phyloP scores from a whole-genome alignment of 2,329 filamentous ascomycete species.

The Hirsutella rhossiliensis region DNA sequence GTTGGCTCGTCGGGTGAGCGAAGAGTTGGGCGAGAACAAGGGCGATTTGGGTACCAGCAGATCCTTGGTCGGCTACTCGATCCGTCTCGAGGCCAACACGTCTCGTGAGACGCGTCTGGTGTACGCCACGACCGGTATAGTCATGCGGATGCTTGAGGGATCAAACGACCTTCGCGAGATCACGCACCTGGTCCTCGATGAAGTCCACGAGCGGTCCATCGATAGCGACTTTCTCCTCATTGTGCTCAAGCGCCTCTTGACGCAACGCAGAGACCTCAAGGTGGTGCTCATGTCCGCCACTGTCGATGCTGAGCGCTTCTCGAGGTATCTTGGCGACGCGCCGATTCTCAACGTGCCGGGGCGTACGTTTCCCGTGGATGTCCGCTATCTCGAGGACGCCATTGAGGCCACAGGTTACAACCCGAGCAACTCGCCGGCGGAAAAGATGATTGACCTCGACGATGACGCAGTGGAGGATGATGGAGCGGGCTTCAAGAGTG shows the following conservation, averaged over 20 bases:
- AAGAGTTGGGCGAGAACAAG: constrained; percentile 80
- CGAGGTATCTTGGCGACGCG: constrained; percentile 72
- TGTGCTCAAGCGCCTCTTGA: constrained; percentile 72
- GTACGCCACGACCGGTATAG: constrained; percentile 83
- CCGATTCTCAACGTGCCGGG: constrained; percentile 86
- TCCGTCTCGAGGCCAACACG: constrained; percentile 81
- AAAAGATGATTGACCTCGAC: constrained; percentile 49
- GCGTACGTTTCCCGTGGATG: constrained; percentile 83
- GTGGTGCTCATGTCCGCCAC: constrained; percentile 97
- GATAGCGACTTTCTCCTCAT: constrained; percentile 95
- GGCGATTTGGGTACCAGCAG: constrained; percentile 69
- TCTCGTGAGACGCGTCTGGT: constrained; percentile 72
- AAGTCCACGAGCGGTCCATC: constrained; percentile 92
- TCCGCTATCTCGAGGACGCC: constrained; percentile 83
- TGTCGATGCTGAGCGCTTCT: constrained; percentile 85
- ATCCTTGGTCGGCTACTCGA: constrained; percentile 89
- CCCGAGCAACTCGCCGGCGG: constrained; percentile 28
- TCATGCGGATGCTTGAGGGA: constrained; percentile 94
- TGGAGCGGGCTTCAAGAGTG: constrained; percentile 38
- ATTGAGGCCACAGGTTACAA: constrained; percentile 74
- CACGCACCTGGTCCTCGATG: constrained; percentile 90
- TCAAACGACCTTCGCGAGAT: constrained; percentile 79
- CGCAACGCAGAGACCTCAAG: constrained; percentile 69
- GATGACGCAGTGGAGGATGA: constrained; percentile 44
- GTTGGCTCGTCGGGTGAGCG: constrained; percentile 80